Conservation (phyloP, 495 filamentous ascomycete genomes). For the Penicillium lividum region DNA sequence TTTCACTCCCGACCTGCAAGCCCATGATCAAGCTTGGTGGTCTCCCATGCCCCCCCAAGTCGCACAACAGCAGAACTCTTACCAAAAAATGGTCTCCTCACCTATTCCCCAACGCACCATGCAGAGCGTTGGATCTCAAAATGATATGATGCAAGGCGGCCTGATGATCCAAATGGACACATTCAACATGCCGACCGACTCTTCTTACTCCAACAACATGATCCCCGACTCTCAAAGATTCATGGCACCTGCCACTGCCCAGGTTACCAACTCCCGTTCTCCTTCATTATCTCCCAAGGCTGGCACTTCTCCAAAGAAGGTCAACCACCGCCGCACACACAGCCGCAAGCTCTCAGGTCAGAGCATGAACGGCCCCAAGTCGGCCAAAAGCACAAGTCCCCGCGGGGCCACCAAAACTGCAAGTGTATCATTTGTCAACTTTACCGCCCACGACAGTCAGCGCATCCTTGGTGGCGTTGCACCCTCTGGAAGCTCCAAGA, state of each 20-base stretch:
- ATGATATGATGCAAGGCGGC: constrained; percentile 45
- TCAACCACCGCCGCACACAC: constrained; percentile 34
- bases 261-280: constrained; percentile 35
- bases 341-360: constrained; percentile 41
- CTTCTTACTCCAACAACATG: constrained; percentile 35
- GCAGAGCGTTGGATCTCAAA: constrained; percentile 32
- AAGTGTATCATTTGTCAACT: constrained; percentile 82
- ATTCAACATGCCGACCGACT: constrained; percentile 37
- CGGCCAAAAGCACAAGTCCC: constrained; percentile 38
- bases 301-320: constrained; percentile 33
- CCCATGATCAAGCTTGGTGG: constrained; percentile 49
- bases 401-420: constrained; percentile 39
- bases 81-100: constrained; percentile 37
- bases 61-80: constrained; percentile 39
- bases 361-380: constrained; percentile 38
- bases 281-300: constrained; percentile 44
- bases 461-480: constrained; percentile 89
- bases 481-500: constrained; percentile 87
- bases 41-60: constrained; percentile 41
- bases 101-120: constrained; percentile 37
- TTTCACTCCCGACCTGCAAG: constrained; percentile 44
- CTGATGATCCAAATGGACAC: constrained; percentile 51
- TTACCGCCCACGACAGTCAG: constrained; percentile 76
- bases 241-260: constrained; percentile 31
- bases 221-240: constrained; percentile 31